Evolutionary conservation across 768 basidiomycete species (phyloP), one percentile per base, ranked within the genome.

Genomic region (Steccherinum ochraceum): DNA sequence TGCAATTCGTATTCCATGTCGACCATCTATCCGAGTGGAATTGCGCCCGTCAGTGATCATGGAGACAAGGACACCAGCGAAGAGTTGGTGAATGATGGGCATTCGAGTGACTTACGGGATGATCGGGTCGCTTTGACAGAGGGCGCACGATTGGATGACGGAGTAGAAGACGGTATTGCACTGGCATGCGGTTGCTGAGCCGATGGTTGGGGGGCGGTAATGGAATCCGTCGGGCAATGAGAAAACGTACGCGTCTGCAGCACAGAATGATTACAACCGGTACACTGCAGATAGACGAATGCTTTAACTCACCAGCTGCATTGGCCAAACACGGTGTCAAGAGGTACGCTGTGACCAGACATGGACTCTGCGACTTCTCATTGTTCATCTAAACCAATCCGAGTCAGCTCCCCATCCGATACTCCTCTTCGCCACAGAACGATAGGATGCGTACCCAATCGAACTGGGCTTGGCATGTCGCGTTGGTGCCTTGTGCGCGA

Each of bases 151-250:
- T 50, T 74, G 77, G 55, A 83, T 68, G 21, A 78, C 53, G 12
- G 73, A 76, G 55, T 83, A 84, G 3, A 73, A 72, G 24, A 81
- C 75, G 5, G 79, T 73, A 58, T 70, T 83, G 57, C 82, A 83
- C 56, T 75, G 70, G 53, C 82, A 83, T 3, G 59, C 40, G 48
- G 72, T 67, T 18, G 70, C 69, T 19, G 64, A 30, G 0, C 51
- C 46, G n/a, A 56, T 47, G 2, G 51, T 52, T 4, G 80, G 79
- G 1, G 72, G 74, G 12, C 64, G 50, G 56, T 81, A 81, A 52
- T 75, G 40, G 19, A 47, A 47, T 25, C 47, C 57, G 69, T 12
- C 57, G 23, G 25, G 42, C 24, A 58, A 50, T 12, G 51, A 39
- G 30, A 46, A 49, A 11, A 56, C 55, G 45, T 46, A 52, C 20